Conservation (phyloP, 176 grass and related monocot species). For the Eremochloa ophiuroides region DNA sequence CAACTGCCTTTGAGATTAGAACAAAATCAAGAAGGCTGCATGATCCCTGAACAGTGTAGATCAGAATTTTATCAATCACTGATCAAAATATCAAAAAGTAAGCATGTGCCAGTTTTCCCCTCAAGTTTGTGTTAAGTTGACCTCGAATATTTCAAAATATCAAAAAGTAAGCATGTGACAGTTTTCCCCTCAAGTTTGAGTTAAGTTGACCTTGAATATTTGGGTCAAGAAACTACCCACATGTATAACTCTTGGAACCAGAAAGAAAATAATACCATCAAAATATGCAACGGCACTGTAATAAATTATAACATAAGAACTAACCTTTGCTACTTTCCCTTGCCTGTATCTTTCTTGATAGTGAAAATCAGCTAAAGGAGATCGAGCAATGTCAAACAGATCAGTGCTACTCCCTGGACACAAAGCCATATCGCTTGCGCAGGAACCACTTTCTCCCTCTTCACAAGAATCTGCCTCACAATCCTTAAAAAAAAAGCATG, state of each 20-base stretch:
- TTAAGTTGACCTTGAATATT: neutral
- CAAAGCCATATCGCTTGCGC: constrained; percentile 56
- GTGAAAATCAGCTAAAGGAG: constrained; percentile 87
- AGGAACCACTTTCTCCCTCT: constrained; percentile 28
- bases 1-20: constrained; percentile 64
- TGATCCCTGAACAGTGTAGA: constrained; percentile 49
- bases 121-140: constrained; percentile 4
- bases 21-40: constrained; percentile 82
- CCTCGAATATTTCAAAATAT: neutral
- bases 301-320: constrained; percentile 12
- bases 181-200: constrained; percentile 5
- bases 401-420: constrained; percentile 36
- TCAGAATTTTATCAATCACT: constrained; percentile 18
- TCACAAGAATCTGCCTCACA: constrained; percentile 42
- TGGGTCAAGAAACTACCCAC: neutral
- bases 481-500: constrained; percentile 47
- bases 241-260: neutral
- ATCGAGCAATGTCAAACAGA: constrained; percentile 59
- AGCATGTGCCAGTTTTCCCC: neutral
- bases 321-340: constrained; percentile 69
- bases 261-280: neutral
- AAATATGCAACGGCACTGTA: neutral
- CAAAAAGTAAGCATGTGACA: neutral
- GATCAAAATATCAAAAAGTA: neutral
- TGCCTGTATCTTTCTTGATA: constrained; percentile 80